A percentile compares a stretch with the other conserved stretches of the same genome.
These are phyloP conservation scores for Lagerstroemia speciosa DNA, from an alignment of 345 rosid genomes.

Conservation along the genomic window DNA sequence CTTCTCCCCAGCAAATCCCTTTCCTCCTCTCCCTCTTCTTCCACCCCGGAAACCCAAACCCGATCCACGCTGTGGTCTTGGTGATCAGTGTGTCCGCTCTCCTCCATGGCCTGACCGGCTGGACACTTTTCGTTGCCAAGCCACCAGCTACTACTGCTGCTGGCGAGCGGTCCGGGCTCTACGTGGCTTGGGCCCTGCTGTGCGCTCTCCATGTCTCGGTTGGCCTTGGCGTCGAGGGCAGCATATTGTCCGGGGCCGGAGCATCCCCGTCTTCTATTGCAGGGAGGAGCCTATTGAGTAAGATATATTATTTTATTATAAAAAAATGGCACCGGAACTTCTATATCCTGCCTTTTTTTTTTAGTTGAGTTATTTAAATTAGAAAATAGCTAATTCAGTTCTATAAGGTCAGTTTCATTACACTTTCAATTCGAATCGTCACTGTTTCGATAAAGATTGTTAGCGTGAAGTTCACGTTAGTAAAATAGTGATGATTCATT, in stretches of 20 bases:
- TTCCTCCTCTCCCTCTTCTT: slow-evolving; percentile 12
- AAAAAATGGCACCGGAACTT: no score
- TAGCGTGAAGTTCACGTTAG: no score
- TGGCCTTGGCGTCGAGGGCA: slow-evolving; percentile 14
- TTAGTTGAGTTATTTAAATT: no score
- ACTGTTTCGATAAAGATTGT: no score
- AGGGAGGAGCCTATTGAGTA: slow-evolving; percentile 6
- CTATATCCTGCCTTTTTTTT: no score
- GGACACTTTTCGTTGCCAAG: neutral
- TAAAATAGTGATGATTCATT: no score
- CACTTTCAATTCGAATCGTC: no score
- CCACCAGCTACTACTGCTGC: neutral
- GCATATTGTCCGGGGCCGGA: slow-evolving; percentile 12
- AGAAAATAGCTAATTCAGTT: no score
- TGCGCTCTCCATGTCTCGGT: slow-evolving; percentile 12
- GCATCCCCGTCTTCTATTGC: neutral
- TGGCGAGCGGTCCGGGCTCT: neutral
- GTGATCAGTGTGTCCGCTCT: slow-evolving; percentile 12
- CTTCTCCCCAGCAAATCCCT: neutral
- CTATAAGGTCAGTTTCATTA: no score
- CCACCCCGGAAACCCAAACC: slow-evolving; percentile 11
- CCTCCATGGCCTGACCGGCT: slow-evolving; percentile 12
- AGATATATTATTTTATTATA: no score
- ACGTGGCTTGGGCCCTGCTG: slow-evolving; percentile 16
- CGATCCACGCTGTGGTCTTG: slow-evolving; percentile 10